Evolutionary conservation across 2,329 filamentous ascomycete genomes (phyloP).

Genomic region (Fusarium napiforme): DNA sequence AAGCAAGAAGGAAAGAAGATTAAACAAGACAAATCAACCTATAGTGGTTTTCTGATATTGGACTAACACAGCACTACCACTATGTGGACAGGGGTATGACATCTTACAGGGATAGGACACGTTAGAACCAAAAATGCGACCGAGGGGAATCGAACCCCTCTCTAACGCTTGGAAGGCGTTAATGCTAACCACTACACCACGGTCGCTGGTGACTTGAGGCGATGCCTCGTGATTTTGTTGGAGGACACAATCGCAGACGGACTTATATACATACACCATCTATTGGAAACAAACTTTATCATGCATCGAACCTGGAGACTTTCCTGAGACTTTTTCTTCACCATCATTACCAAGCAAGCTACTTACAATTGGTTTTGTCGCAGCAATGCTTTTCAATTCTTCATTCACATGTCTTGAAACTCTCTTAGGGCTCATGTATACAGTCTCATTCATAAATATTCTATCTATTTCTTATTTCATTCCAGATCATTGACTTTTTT

Average conservation of each 20-base stretch:
- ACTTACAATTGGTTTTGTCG: too few species aligned
- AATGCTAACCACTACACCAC: conserved; percentile 35
- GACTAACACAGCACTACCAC: neutral
- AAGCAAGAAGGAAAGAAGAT: neutral
- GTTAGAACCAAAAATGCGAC: conserved; percentile 9
- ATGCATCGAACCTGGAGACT: accelerated
- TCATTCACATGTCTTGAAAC: accelerated
- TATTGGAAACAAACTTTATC: too few species aligned
- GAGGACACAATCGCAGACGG: accelerated
- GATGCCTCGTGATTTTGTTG: neutral
- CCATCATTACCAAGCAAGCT: neutral
- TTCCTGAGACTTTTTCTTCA: neutral
- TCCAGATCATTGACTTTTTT: neutral
- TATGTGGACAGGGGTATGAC: accelerated
- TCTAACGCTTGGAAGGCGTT: conserved; percentile 35
- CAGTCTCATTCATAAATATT: neutral
- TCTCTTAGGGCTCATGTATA: neutral
- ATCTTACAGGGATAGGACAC: neutral
- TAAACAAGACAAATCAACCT: neutral
- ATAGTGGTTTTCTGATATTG: neutral
- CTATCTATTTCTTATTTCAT: neutral
- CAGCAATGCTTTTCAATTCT: too few species aligned
- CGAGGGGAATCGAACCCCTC: conserved; percentile 34
- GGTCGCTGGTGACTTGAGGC: conserved; percentile 8
- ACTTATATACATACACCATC: neutral